Conservation (phyloP, 116 monocot genomes). For the Trichopus zeylanicus region DNA sequence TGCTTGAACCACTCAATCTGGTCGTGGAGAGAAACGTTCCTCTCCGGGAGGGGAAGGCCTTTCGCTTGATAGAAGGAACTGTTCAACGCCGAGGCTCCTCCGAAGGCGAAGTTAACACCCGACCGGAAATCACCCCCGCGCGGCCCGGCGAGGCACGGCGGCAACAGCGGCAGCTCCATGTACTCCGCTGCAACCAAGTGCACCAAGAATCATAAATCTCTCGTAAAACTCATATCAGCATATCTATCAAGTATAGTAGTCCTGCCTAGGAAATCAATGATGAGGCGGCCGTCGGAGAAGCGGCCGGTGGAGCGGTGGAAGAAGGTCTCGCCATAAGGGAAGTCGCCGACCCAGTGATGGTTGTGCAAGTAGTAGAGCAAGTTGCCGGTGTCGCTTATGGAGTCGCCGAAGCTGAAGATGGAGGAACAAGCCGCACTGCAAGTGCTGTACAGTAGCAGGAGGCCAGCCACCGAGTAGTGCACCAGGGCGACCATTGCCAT, state of each 20-base stretch:
- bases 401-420: constrained; percentile 22
- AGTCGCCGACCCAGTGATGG: too few species aligned
- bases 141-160: constrained; percentile 15
- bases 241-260: background rate
- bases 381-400: constrained; percentile 19
- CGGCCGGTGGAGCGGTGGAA: constrained; percentile 10
- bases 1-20: constrained; percentile 14
- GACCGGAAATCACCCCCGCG: background rate
- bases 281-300: constrained; percentile 5
- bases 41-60: background rate
- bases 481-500: too few species aligned
- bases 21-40: background rate
- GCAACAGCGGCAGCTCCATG: constrained; percentile 13
- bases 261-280: constrained; percentile 8
- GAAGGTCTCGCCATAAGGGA: constrained; percentile 7
- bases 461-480: too few species aligned
- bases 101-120: constrained; percentile 25
- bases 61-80: constrained; percentile 7
- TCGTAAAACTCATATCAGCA: too few species aligned
- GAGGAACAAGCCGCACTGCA: too few species aligned
- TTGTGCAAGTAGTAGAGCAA: background rate
- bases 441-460: too few species aligned
- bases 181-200: constrained; percentile 9
- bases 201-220: too few species aligned
- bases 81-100: constrained; percentile 17